Evolutionary conservation across 1,284 basidiomycete species (phyloP).

Genomic region (Testicularia cyperi): DNA sequence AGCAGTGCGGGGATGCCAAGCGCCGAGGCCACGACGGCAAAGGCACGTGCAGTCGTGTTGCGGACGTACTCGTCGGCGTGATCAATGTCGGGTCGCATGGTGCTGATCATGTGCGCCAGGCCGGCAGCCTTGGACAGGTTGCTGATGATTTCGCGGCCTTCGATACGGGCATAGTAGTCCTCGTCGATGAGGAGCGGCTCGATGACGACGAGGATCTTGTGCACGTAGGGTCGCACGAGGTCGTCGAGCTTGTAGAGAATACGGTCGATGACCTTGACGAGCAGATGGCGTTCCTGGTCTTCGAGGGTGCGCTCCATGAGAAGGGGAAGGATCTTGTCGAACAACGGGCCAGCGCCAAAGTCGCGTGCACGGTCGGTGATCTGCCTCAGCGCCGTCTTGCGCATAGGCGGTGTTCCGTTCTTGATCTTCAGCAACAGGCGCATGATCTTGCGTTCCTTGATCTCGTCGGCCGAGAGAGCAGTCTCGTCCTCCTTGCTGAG

Average conservation of each 20-base stretch:
- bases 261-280: slow-evolving; percentile 99
- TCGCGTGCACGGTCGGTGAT: slow-evolving; percentile 99
- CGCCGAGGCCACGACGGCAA: slow-evolving; percentile 97
- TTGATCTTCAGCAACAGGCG: slow-evolving; percentile 99
- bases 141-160: slow-evolving; percentile 98
- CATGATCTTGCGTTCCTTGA: slow-evolving; percentile 99
- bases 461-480: slow-evolving; percentile 86
- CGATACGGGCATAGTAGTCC: slow-evolving; percentile 98
- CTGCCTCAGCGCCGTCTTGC: slow-evolving; percentile 94
- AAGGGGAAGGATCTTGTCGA: slow-evolving; percentile 96
- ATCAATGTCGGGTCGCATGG: slow-evolving; percentile 99
- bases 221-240: slow-evolving; percentile 95
- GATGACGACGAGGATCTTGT: slow-evolving; percentile 99
- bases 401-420: slow-evolving; percentile 96
- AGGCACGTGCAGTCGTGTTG: slow-evolving; percentile 97
- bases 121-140: slow-evolving; percentile 98
- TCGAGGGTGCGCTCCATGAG: slow-evolving; percentile 99
- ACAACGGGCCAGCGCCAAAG: slow-evolving; percentile 96
- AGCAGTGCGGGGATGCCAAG: slow-evolving; percentile 95
- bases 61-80: slow-evolving; percentile 99
- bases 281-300: slow-evolving; percentile 95
- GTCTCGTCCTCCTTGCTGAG: slow-evolving; percentile 86
- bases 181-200: slow-evolving; percentile 98
- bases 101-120: slow-evolving; percentile 99
- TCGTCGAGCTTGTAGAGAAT: slow-evolving; percentile 99